These are phyloP conservation scores for Daedalea quercina DNA, from an alignment of 768 basidiomycete genomes.

Conservation along the genomic window DNA sequence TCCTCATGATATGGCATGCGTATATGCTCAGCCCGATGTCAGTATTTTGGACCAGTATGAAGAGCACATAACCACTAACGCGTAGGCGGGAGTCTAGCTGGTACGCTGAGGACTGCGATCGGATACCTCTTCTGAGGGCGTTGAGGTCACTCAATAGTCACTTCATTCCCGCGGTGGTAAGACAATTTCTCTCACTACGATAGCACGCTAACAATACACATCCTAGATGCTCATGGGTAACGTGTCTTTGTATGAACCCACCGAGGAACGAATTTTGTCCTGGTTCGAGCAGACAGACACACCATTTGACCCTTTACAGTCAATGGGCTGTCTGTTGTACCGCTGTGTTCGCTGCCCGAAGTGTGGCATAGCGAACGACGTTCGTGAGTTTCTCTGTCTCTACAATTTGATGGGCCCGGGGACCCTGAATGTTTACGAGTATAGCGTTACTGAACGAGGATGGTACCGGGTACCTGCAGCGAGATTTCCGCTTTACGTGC, in stretches of 20 bases:
- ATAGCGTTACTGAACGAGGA: slow-evolving; percentile 34
- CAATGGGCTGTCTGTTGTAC: not conserved
- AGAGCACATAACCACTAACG: not conserved
- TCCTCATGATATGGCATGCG: slow-evolving; percentile 38
- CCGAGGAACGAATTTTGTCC: not conserved
- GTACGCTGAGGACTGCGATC: slow-evolving; percentile 20
- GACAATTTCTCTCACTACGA: too few species aligned
- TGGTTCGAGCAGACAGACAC: slow-evolving; percentile 17
- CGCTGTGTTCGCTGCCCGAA: not conserved
- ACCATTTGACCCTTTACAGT: slow-evolving; percentile 28
- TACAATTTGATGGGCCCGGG: slow-evolving; percentile 3
- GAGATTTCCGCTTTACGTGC: slow-evolving; percentile 32
- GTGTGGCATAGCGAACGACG: not conserved
- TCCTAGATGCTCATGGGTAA: slow-evolving; percentile 16
- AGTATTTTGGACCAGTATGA: not conserved
- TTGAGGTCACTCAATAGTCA: slow-evolving; percentile 4
- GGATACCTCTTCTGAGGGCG: slow-evolving; percentile 2
- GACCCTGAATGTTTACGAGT: too few species aligned
- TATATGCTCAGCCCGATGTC: slow-evolving; percentile 35
- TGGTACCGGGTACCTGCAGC: slow-evolving; percentile 44
- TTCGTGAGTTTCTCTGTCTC: not conserved
- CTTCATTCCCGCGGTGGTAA: slow-evolving; percentile 6
- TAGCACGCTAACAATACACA: too few species aligned
- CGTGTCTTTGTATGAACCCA: slow-evolving; percentile 11
- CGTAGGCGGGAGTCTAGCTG: slow-evolving; percentile 5